phyloP scores from a whole-genome alignment of 345 rosid species.

The Odontarrhena argentea region DNA sequence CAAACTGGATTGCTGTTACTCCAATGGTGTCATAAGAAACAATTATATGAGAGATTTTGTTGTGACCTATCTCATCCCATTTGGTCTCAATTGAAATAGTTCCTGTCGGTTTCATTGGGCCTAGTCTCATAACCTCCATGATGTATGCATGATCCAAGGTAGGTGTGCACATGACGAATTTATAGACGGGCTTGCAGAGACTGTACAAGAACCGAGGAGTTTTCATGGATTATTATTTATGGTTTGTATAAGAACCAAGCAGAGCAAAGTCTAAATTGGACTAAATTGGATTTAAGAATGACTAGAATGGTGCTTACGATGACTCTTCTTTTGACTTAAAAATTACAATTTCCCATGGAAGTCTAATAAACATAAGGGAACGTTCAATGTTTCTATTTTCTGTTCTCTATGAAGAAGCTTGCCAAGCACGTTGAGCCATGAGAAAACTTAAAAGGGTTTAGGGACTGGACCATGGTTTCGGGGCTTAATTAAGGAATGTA shows the following conservation, averaged over 20 bases:
- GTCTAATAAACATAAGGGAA: too few species aligned
- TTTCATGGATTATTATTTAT: background rate
- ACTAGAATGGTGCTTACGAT: too few species aligned
- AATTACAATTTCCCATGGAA: too few species aligned
- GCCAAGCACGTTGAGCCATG: too few species aligned
- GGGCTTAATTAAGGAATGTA: too few species aligned
- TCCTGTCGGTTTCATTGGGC: background rate
- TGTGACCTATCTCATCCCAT: background rate
- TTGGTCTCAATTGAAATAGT: background rate
- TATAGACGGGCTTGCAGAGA: too few species aligned
- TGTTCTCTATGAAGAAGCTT: too few species aligned
- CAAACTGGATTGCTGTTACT: background rate
- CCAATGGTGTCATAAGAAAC: background rate
- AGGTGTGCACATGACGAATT: background rate
- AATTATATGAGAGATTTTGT: background rate
- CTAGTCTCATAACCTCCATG: background rate
- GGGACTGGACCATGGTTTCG: too few species aligned
- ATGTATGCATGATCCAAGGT: background rate
- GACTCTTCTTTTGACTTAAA: too few species aligned
- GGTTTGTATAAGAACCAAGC: slow-evolving; percentile 1
- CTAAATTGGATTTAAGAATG: too few species aligned
- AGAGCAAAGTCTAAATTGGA: background rate
- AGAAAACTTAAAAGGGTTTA: too few species aligned
- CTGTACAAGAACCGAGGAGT: background rate
- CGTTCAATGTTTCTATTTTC: too few species aligned